Evolutionary conservation across 495 filamentous ascomycete genomes (phyloP).

Genomic region (Neurospora sp.): DNA sequence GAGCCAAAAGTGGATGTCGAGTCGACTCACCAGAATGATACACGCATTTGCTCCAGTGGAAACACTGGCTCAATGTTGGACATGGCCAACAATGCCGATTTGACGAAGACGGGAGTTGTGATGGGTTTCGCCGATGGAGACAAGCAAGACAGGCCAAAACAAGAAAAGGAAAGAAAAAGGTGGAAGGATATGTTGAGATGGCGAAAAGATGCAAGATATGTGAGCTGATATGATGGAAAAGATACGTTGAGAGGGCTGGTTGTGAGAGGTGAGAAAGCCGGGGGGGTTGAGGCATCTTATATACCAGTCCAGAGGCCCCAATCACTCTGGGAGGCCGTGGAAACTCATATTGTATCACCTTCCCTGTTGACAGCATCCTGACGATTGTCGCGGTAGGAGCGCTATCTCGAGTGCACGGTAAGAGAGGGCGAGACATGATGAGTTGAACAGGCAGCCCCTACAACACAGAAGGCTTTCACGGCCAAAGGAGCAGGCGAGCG

Average conservation of each 20-base stretch:
- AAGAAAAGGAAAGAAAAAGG: background rate
- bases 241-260: background rate
- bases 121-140: background rate
- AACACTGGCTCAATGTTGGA: background rate
- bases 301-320: background rate
- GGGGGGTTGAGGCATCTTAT: background rate
- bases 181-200: background rate
- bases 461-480: background rate
- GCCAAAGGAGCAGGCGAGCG: background rate
- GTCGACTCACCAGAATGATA: background rate
- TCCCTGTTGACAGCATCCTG: background rate
- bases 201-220: background rate
- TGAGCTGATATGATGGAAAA: background rate
- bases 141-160: background rate
- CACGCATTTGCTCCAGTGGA: background rate
- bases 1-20: background rate
- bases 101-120: background rate
- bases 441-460: background rate
- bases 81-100: background rate
- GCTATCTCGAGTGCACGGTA: background rate
- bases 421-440: background rate
- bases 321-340: background rate
- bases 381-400: background rate
- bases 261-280: background rate
- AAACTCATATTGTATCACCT: background rate